Evolutionary conservation across 768 basidiomycete species (phyloP).

Genomic region (Boletus fagicola): DNA sequence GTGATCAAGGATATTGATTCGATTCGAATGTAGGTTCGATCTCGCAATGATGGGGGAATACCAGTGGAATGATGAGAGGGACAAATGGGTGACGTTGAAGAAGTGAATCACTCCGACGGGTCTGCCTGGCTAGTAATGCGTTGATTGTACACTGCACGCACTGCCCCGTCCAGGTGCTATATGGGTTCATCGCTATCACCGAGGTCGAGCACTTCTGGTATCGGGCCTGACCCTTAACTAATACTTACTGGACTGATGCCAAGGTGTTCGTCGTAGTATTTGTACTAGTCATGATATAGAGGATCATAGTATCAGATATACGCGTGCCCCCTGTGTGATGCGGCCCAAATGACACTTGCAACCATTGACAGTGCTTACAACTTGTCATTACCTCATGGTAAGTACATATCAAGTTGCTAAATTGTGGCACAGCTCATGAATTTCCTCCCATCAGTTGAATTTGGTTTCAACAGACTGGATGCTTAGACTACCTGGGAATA

Average conservation of each 20-base stretch:
- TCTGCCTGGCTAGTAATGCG: too few relatives aligned
- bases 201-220: background rate
- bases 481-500: constrained; percentile 2
- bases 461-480: constrained; percentile 4
- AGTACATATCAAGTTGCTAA: background rate
- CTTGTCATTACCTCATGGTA: background rate
- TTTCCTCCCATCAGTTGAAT: background rate
- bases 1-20: background rate
- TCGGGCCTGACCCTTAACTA: background rate
- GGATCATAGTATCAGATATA: background rate
- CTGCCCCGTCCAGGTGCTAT: background rate
- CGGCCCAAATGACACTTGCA: too few relatives aligned
- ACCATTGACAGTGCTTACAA: background rate
- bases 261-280: too few relatives aligned
- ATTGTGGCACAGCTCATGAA: background rate
- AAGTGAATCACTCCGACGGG: background rate
- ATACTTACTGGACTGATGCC: background rate
- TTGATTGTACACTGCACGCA: background rate
- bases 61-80: background rate
- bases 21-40: background rate
- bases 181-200: background rate
- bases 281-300: background rate
- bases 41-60: background rate
- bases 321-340: background rate
- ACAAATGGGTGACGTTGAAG: background rate